A percentile compares a stretch with the other conserved stretches of the same genome.
These are phyloP conservation scores for Paramyrothecium roridum DNA, from an alignment of 2,329 filamentous ascomycete genomes.

Conservation along the genomic window DNA sequence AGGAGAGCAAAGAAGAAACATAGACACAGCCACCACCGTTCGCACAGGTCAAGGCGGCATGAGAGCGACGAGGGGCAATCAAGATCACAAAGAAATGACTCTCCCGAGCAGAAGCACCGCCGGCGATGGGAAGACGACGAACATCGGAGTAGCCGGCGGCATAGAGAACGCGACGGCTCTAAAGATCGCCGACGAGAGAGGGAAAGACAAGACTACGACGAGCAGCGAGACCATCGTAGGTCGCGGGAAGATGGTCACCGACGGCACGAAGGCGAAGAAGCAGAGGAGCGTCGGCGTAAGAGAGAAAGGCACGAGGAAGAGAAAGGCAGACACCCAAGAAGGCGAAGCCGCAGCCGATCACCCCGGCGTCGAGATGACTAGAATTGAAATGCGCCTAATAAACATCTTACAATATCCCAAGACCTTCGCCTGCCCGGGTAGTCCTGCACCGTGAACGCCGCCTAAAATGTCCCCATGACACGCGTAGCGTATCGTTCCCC, in stretches of 20 bases:
- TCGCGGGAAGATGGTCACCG: conserved; percentile 19
- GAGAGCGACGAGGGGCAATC: conserved; percentile 25
- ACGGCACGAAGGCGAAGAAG: conserved; percentile 22
- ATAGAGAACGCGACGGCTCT: conserved; percentile 24
- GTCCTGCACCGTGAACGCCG: conserved; percentile 11
- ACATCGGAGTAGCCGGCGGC: conserved; percentile 20
- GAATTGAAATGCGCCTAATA: conserved; percentile 8
- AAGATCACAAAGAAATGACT: conserved; percentile 35
- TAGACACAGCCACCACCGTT: conserved; percentile 43
- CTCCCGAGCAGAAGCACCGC: conserved; percentile 20
- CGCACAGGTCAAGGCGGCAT: conserved; percentile 36
- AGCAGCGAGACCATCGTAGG: conserved; percentile 17
- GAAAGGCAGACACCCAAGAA: conserved; percentile 15
- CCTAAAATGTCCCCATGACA: conserved; percentile 9
- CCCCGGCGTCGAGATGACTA: conserved; percentile 28
- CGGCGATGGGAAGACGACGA: conserved; percentile 19
- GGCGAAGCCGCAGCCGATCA: conserved; percentile 41
- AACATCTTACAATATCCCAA: conserved; percentile 8
- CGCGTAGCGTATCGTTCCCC: background rate
- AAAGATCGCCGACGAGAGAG: conserved; percentile 7
- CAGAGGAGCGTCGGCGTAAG: conserved; percentile 20
- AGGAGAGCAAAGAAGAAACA: conserved; percentile 46
- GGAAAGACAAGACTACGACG: conserved; percentile 20
- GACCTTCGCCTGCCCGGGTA: background rate
- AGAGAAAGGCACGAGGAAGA: conserved; percentile 21